Percentiles rank a stretch among this genome's conserved stretches.
Evolutionary conservation across 495 filamentous ascomycete genomes (phyloP).

Genomic region (Hypoxylon fuscum): DNA sequence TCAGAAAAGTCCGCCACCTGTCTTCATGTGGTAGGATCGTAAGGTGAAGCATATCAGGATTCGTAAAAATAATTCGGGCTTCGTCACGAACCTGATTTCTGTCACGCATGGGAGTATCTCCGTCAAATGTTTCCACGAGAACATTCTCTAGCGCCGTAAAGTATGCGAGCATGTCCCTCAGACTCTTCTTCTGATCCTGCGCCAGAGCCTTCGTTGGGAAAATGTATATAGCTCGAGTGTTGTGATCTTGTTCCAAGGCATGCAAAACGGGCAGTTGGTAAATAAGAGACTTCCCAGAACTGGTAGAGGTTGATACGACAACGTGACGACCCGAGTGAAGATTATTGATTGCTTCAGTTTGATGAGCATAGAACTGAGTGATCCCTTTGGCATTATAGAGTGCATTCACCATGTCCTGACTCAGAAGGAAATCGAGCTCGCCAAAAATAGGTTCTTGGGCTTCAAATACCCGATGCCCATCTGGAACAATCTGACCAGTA

Average conservation of each 20-base stretch:
- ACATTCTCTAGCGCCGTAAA: conserved; percentile 79
- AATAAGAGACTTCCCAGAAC: conserved; percentile 95
- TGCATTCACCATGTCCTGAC: conserved; percentile 91
- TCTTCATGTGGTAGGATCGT: conserved; percentile 94
- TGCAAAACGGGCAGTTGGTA: conserved; percentile 95
- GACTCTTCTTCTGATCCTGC: conserved; percentile 90
- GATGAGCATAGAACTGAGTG: conserved; percentile 88
- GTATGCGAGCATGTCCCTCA: conserved; percentile 82
- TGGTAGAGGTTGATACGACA: conserved; percentile 93
- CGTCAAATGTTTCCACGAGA: conserved; percentile 93
- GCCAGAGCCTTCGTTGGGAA: conserved; percentile 98
- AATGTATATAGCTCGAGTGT: conserved; percentile 93
- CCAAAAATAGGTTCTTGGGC: conserved; percentile 84
- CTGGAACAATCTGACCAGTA: conserved; percentile 89
- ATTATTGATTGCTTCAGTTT: conserved; percentile 93
- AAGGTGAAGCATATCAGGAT: conserved; percentile 97
- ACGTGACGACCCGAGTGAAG: conserved; percentile 85
- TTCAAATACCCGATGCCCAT: conserved; percentile 92
- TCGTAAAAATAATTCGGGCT: conserved; percentile 94
- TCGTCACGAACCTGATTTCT: conserved; percentile 85
- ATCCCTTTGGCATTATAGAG: conserved; percentile 90
- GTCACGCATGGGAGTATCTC: conserved; percentile 86
- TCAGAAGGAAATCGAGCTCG: conserved; percentile 85
- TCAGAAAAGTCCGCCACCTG: conserved; percentile 85
- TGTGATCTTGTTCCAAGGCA: conserved; percentile 78